These are phyloP conservation scores for Fraxinus floribunda DNA, from an alignment of 305 asterid genomes.

Conservation along the genomic window DNA sequence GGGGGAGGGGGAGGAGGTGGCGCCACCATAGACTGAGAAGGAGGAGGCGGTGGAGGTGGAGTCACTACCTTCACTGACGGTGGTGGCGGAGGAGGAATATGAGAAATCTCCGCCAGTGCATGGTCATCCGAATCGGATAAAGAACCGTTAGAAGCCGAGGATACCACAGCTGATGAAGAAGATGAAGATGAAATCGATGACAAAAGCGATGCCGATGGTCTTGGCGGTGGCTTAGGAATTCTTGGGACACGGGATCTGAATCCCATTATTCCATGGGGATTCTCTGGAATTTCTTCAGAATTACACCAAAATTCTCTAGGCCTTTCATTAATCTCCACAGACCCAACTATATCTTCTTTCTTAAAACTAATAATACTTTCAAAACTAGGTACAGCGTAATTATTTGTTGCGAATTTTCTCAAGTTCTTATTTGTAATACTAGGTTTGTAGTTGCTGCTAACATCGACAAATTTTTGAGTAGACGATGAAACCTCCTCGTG, in stretches of 20 bases:
- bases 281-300: slow-evolving; percentile 50
- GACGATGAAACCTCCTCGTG: slow-evolving; percentile 43
- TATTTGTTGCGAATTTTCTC: slow-evolving; percentile 46
- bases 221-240: slow-evolving; percentile 91
- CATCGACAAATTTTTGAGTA: slow-evolving; percentile 33
- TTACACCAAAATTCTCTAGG: slow-evolving; percentile 38
- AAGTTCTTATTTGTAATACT: slow-evolving; percentile 24
- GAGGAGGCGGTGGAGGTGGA: slow-evolving; percentile 36
- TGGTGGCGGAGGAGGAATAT: slow-evolving; percentile 46
- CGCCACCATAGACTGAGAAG: slow-evolving; percentile 26
- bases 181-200: slow-evolving; percentile 34
- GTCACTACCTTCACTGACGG: slow-evolving; percentile 6
- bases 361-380: slow-evolving; percentile 19
- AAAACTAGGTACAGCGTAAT: neutral
- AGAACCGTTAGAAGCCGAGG: slow-evolving; percentile 16
- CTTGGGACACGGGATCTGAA: slow-evolving; percentile 68
- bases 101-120: slow-evolving; percentile 52
- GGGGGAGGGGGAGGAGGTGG: slow-evolving; percentile 67
- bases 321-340: slow-evolving; percentile 37
- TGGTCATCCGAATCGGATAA: slow-evolving; percentile 55
- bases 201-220: slow-evolving; percentile 52
- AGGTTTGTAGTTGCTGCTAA: slow-evolving; percentile 26
- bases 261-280: slow-evolving; percentile 41
- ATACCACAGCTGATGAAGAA: slow-evolving; percentile 37
- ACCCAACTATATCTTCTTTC: slow-evolving; percentile 34